Percentiles rank a stretch among this genome's conserved stretches.
Conservation (phyloP, 352 stramenopile genomes). For the Phytophthora uliginosa region DNA sequence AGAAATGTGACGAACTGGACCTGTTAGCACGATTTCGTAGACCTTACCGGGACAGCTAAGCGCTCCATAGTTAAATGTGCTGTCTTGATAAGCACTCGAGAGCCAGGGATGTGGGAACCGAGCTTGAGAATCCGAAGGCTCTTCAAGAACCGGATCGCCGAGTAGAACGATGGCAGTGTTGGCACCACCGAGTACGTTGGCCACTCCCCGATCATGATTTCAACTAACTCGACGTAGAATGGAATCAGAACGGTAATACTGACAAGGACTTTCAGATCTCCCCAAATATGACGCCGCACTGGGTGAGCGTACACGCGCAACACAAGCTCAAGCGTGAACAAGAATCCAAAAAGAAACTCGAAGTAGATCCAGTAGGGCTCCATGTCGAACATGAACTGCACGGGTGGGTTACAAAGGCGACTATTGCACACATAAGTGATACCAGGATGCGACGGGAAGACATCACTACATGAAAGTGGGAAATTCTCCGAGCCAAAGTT, state of each 20-base stretch:
- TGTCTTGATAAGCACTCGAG: slow-evolving; percentile 48
- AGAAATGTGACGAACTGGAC: not conserved
- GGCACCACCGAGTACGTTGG: slow-evolving; percentile 51
- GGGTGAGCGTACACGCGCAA: slow-evolving; percentile 45
- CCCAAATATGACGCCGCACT: slow-evolving; percentile 33
- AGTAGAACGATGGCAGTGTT: slow-evolving; percentile 55
- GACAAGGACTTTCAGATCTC: slow-evolving; percentile 30
- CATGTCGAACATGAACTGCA: slow-evolving; percentile 58
- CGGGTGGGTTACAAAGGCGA: slow-evolving; percentile 49
- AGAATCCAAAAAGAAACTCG: slow-evolving; percentile 49
- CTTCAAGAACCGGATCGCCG: slow-evolving; percentile 51
- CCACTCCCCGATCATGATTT: slow-evolving; percentile 31
- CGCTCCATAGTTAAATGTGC: slow-evolving; percentile 40
- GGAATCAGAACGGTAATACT: slow-evolving; percentile 45
- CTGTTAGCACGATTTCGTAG: not conserved
- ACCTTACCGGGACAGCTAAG: slow-evolving; percentile 52
- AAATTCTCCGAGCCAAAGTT: slow-evolving; percentile 52
- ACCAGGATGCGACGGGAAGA: slow-evolving; percentile 30
- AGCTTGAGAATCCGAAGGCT: slow-evolving; percentile 61
- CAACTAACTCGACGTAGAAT: slow-evolving; percentile 42
- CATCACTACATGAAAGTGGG: slow-evolving; percentile 24
- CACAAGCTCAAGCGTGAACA: slow-evolving; percentile 53
- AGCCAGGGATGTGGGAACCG: slow-evolving; percentile 49
- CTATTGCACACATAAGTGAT: slow-evolving; percentile 48
- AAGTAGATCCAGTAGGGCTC: slow-evolving; percentile 62